Evolutionary conservation across 345 rosid species (phyloP).

Genomic region (Bruguiera gymnorhiza): DNA sequence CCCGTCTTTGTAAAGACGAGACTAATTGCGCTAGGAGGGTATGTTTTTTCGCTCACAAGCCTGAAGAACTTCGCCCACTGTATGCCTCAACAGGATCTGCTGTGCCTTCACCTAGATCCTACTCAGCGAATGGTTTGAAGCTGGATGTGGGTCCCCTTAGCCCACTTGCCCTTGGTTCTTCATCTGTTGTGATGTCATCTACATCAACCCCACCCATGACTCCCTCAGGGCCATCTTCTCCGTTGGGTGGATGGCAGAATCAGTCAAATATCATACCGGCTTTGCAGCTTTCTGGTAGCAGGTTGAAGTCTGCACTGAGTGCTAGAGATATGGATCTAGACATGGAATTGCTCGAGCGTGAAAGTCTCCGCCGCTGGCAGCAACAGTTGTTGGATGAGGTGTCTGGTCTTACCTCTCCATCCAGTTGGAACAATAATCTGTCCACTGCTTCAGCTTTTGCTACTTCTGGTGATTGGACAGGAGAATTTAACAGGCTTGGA

Average conservation of each 20-base stretch:
- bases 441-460: slow-evolving; percentile 42
- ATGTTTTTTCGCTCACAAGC: slow-evolving; percentile 94
- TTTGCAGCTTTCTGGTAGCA: slow-evolving; percentile 78
- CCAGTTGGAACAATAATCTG: slow-evolving; percentile 54
- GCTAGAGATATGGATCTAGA: slow-evolving; percentile 68
- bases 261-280: slow-evolving; percentile 43
- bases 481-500: slow-evolving; percentile 53
- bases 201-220: slow-evolving; percentile 65
- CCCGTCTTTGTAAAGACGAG: slow-evolving; percentile 86
- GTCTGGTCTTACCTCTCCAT: slow-evolving; percentile 51
- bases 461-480: slow-evolving; percentile 30
- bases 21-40: slow-evolving; percentile 67
- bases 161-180: slow-evolving; percentile 57
- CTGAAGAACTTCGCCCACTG: slow-evolving; percentile 80
- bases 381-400: slow-evolving; percentile 53
- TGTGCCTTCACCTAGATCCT: slow-evolving; percentile 73
- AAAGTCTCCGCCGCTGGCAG: slow-evolving; percentile 33
- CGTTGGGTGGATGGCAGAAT: slow-evolving; percentile 54
- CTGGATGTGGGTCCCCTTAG: slow-evolving; percentile 63
- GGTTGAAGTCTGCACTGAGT: slow-evolving; percentile 55
- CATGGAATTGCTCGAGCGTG: slow-evolving; percentile 37
- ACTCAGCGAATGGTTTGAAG: slow-evolving; percentile 42
- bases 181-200: slow-evolving; percentile 42
- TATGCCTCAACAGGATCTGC: slow-evolving; percentile 85
- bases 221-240: slow-evolving; percentile 59